Conservation (phyloP, 2,329 filamentous ascomycete species). For the Aspergillus pseudoviridinutans region DNA sequence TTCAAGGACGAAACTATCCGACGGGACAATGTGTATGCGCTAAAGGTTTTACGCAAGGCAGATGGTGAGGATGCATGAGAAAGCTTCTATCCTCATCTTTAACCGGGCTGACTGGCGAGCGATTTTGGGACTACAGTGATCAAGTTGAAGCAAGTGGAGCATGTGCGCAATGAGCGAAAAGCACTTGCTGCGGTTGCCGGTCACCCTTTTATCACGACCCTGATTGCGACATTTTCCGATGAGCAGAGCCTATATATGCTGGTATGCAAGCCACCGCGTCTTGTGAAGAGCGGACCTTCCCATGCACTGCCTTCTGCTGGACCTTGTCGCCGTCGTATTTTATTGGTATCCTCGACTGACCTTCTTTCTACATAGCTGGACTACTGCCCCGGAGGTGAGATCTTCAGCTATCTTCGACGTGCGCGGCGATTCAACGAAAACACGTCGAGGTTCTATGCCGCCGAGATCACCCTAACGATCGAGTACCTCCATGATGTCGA, state of each 20-base stretch:
- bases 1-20: conserved; percentile 36
- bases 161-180: conserved; percentile 64
- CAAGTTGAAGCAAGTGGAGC: conserved; percentile 64
- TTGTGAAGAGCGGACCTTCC: neutral
- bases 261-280: conserved; percentile 26
- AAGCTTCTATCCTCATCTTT: conserved; percentile 1
- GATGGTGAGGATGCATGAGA: conserved; percentile 35
- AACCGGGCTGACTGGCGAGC: conserved; percentile 7
- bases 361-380: conserved; percentile 48
- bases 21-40: conserved; percentile 42
- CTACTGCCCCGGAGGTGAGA: conserved; percentile 64
- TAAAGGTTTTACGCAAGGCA: conserved; percentile 49
- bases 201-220: conserved; percentile 63
- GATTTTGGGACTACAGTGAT: conserved; percentile 36
- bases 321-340: neutral
- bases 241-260: conserved; percentile 55
- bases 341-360: neutral
- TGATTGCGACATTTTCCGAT: conserved; percentile 63
- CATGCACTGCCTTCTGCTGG: neutral
- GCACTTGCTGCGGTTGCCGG: conserved; percentile 59
- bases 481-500: conserved; percentile 62
- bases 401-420: conserved; percentile 62
- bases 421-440: conserved; percentile 60
- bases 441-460: conserved; percentile 62
- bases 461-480: conserved; percentile 62